Conservation (phyloP, 225 moss, liverwort and hornwort genomes). For the Pseudisothecium myosuroides region DNA sequence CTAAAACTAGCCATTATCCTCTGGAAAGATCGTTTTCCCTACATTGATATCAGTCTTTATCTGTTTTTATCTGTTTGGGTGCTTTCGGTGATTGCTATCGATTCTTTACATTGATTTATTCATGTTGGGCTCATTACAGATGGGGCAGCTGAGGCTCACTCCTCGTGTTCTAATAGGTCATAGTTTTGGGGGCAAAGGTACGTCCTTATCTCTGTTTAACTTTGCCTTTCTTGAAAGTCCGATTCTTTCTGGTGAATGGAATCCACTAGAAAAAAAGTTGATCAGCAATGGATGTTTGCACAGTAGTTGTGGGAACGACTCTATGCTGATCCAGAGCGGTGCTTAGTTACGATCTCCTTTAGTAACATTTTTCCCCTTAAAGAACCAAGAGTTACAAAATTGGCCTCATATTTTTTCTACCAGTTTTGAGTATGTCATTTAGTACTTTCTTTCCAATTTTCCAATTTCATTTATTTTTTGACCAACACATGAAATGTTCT, state of each 20-base stretch:
- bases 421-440: background rate
- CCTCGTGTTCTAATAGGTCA: conserved; percentile 91
- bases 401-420: background rate
- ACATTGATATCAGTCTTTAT: background rate
- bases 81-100: background rate
- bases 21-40: background rate
- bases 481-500: background rate
- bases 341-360: background rate
- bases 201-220: background rate
- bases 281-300: background rate
- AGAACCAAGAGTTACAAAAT: background rate
- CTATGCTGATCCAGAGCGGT: background rate
- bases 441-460: background rate
- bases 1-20: background rate
- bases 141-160: conserved; percentile 77
- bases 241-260: background rate
- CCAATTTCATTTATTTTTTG: background rate
- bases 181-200: conserved; percentile 97
- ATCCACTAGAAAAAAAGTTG: background rate
- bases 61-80: background rate
- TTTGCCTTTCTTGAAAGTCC: background rate
- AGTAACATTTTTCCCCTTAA: background rate
- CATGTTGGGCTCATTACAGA: conserved; percentile 23
- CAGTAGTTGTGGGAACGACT: background rate
- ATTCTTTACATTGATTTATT: background rate